phyloP scores from a whole-genome alignment of 345 rosid genomes.

The Geranium rotundifolium region DNA sequence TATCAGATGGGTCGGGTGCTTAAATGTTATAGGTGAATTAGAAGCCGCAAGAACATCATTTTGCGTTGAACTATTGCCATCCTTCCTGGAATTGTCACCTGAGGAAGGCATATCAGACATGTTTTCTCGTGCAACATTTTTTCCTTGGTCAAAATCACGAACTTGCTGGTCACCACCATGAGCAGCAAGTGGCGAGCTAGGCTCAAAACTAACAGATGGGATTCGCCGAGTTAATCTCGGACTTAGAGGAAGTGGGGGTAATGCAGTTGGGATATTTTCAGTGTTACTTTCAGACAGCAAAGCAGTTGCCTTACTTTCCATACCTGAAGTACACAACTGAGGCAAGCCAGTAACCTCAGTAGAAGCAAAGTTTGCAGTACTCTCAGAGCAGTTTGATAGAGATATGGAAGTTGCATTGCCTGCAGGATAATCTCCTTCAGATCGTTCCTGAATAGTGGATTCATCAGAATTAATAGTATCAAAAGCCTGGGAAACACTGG shows the following conservation, averaged over 20 bases:
- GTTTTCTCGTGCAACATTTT: slow-evolving; percentile 19
- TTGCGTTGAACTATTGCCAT: slow-evolving; percentile 22
- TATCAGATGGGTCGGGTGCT: slow-evolving; percentile 58
- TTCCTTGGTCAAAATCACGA: slow-evolving; percentile 28
- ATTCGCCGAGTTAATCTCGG: slow-evolving; percentile 28
- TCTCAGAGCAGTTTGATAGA: slow-evolving; percentile 19
- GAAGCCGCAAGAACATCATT: slow-evolving; percentile 26
- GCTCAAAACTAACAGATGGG: slow-evolving; percentile 23
- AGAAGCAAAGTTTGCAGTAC: slow-evolving; percentile 21
- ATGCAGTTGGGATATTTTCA: slow-evolving; percentile 21
- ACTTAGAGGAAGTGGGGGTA: slow-evolving; percentile 33
- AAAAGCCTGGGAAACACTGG: slow-evolving; percentile 21
- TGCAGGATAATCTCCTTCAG: slow-evolving; percentile 21
- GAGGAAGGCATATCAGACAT: slow-evolving; percentile 20
- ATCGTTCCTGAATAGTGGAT: slow-evolving; percentile 19
- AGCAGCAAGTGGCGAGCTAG: slow-evolving; percentile 19
- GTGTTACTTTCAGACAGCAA: slow-evolving; percentile 22
- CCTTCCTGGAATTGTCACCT: slow-evolving; percentile 26
- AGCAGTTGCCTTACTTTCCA: slow-evolving; percentile 24
- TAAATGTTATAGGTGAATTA: slow-evolving; percentile 28
- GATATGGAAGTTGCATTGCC: slow-evolving; percentile 10
- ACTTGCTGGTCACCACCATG: slow-evolving; percentile 30
- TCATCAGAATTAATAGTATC: slow-evolving; percentile 22
- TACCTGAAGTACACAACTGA: slow-evolving; percentile 17
- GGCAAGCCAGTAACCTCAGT: slow-evolving; percentile 23